Conservation (phyloP, 139 green algal genomes). For the Closterium sp. region DNA sequence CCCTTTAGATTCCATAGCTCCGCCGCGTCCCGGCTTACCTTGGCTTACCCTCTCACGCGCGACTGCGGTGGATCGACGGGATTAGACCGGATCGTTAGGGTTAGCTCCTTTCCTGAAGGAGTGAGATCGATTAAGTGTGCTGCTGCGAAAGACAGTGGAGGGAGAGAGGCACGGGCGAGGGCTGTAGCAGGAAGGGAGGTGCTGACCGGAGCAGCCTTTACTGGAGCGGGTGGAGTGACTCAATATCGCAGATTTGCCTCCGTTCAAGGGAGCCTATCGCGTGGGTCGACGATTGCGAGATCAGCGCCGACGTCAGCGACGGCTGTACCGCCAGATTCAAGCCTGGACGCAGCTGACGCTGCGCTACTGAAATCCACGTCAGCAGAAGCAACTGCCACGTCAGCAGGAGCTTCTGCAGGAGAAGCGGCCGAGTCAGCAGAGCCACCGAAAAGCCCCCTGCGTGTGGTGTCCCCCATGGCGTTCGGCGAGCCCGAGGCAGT, state of each 20-base stretch:
- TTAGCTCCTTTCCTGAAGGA: neutral
- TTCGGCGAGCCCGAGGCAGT: neutral
- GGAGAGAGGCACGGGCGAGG: neutral
- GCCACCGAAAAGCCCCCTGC: neutral
- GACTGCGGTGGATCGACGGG: neutral
- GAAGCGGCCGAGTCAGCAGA: neutral
- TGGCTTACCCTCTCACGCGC: neutral
- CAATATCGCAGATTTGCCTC: neutral
- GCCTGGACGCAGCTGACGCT: neutral
- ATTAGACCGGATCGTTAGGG: neutral
- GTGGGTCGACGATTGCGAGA: neutral
- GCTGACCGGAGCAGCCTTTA: neutral
- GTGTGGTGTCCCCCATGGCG: neutral
- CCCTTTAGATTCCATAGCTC: neutral
- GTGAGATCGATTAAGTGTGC: neutral
- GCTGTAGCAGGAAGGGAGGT: neutral
- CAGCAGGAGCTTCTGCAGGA: neutral
- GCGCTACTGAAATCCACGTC: neutral
- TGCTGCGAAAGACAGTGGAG: neutral
- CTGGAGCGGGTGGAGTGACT: neutral
- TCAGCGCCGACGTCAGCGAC: neutral
- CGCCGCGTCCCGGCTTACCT: neutral
- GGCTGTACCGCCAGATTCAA: neutral
- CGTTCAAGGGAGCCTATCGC: neutral
- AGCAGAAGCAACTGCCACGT: neutral